A percentile compares a stretch with the other conserved stretches of the same genome.
Conservation (phyloP, 352 stramenopile genomes). For the Pythium utonaiense region DNA sequence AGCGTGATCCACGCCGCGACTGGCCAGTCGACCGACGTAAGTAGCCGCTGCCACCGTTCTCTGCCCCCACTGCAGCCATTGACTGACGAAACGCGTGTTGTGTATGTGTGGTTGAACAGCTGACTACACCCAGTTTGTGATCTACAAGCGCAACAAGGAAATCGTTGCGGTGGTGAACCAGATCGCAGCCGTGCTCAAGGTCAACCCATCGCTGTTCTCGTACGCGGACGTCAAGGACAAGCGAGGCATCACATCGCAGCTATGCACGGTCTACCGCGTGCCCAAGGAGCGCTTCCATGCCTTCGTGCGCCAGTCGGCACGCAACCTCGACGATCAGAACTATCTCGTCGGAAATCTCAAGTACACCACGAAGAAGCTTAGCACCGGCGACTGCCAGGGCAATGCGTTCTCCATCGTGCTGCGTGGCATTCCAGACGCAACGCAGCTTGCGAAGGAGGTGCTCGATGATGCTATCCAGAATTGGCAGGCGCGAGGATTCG, state of each 20-base stretch:
- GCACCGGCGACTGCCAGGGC: conserved; percentile 83
- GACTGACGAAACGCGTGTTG: conserved; percentile 8
- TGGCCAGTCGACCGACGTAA: conserved; percentile 73
- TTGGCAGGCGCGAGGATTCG: conserved; percentile 84
- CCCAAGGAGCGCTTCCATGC: conserved; percentile 54
- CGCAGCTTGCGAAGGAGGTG: conserved; percentile 32
- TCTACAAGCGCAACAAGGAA: conserved; percentile 97
- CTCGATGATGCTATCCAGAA: conserved; percentile 32
- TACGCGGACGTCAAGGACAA: conserved; percentile 98
- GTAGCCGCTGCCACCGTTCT: no score
- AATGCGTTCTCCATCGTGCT: conserved; percentile 94
- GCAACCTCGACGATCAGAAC: conserved; percentile 61
- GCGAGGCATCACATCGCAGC: conserved; percentile 94
- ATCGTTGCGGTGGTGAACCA: conserved; percentile 83
- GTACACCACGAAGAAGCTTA: conserved; percentile 85
- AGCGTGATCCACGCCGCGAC: conserved; percentile 53
- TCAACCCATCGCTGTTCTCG: conserved; percentile 69
- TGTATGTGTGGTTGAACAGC: conserved; percentile 42
- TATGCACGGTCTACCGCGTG: conserved; percentile 89
- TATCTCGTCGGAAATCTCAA: conserved; percentile 91
- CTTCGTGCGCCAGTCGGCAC: conserved; percentile 31
- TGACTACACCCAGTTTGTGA: conserved; percentile 93
- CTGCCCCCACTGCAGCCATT: no score
- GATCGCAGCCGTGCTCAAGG: conserved; percentile 64
- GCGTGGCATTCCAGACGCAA: conserved; percentile 79